Base-by-base conservation (phyloP, 1,284 basidiomycete species). In the Tilletia indica region DNA sequence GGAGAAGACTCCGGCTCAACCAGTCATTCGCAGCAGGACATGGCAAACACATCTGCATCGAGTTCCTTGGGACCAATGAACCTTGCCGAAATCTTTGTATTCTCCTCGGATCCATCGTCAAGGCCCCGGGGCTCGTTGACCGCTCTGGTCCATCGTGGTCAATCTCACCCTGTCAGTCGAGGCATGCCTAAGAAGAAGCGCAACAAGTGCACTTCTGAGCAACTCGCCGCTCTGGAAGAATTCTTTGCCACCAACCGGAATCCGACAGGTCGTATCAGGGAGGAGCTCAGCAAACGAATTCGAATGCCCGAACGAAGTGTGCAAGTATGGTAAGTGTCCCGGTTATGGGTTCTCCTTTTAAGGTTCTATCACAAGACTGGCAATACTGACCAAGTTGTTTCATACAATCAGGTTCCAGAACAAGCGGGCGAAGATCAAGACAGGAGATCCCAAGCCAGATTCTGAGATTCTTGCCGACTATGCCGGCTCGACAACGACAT, bases 191-290 rank as follows among this genome's bases (percentile, higher is more conserved):
- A 49, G 42, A 80, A 80, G 71, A 78, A 77, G 70, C 70, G 79
- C 11, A 78, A 81, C 78, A 81, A 81, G 70, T 78, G 76, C 64
- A 79, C 73, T 4, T 73, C 74, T 0, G 77, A 78, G 42, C 79
- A 81, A 61, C 74, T 78, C 25, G 72, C 69, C n/a, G 72, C 71
- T 12, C 72, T 81, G 42, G 76, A 78, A 45, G 74, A 74, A 0
- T 81, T 81, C 56, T 81, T 81, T 31, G 74, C 74, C 12, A 73
- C 72, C 45, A 81, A 79, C 61, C 75, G 78, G 54, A 81, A 81
- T 63, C 79, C 79, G 0, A 79, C 76, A 0, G 78, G 77, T n/a
- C 69, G 72, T 1, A 67, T 79, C 8, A 70, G 79, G 0, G 68
- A 71, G n/a, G 77, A 81, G 71, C 75, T 81, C 0, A 75, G 74